phyloP scores from a whole-genome alignment of 2,329 filamentous ascomycete species.

The Penicillium sp. region DNA sequence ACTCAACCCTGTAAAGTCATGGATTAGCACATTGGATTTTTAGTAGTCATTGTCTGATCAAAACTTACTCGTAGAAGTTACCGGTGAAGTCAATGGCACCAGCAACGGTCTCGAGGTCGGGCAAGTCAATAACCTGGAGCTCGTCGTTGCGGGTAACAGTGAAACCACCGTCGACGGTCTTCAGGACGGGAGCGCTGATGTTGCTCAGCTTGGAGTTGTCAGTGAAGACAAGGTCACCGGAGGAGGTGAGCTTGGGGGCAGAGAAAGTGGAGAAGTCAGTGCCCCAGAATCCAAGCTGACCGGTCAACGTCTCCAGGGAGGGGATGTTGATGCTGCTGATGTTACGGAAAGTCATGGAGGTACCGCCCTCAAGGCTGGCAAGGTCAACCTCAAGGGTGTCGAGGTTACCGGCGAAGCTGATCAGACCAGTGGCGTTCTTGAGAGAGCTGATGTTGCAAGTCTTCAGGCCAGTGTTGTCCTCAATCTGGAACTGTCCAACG shows the following conservation, averaged over 20 bases:
- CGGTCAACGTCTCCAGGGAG: conserved; percentile 69
- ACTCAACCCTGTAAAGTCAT: conserved; percentile 59
- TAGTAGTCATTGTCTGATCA: neutral
- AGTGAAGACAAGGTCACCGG: conserved; percentile 57
- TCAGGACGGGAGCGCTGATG: conserved; percentile 71
- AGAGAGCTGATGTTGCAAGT: conserved; percentile 73
- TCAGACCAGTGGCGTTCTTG: conserved; percentile 67
- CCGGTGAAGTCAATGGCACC: conserved; percentile 86
- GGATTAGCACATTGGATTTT: neutral
- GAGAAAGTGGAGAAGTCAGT: conserved; percentile 56
- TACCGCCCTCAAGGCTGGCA: conserved; percentile 74
- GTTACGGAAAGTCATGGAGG: conserved; percentile 81
- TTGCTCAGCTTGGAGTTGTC: conserved; percentile 64
- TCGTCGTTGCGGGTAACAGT: conserved; percentile 88
- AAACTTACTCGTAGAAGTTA: conserved; percentile 77
- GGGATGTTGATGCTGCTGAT: conserved; percentile 73
- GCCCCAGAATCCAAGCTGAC: conserved; percentile 80
- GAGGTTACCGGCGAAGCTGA: conserved; percentile 81
- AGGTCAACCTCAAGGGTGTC: conserved; percentile 69
- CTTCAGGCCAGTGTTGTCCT: conserved; percentile 84
- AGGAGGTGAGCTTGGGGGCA: conserved; percentile 49
- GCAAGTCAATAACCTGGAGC: conserved; percentile 67
- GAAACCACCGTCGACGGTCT: conserved; percentile 72
- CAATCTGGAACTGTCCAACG: conserved; percentile 74
- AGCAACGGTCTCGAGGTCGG: conserved; percentile 65